Evolutionary conservation across 352 stramenopile genomes (phyloP).

Genomic region (Phytophthora constricta): DNA sequence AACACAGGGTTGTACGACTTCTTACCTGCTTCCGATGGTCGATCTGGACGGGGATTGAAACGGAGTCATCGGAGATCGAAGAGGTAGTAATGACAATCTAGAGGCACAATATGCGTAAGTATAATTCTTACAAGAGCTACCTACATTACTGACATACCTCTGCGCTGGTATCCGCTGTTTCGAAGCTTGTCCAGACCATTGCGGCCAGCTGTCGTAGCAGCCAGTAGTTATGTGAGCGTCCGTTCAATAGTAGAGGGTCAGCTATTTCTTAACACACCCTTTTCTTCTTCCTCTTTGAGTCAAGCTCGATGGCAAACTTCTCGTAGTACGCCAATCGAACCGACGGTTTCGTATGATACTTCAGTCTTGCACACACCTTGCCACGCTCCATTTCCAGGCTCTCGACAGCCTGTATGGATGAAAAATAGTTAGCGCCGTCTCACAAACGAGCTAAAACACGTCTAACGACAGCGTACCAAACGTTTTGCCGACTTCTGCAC

Average conservation of each 20-base stretch:
- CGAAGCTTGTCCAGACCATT: slow-evolving; percentile 71
- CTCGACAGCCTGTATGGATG: slow-evolving; percentile 45
- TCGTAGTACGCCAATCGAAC: slow-evolving; percentile 67
- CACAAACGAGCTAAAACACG: not conserved
- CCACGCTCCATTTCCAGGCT: slow-evolving; percentile 61
- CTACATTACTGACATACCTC: slow-evolving; percentile 43
- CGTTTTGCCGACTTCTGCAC: slow-evolving; percentile 22
- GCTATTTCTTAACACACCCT: slow-evolving; percentile 46
- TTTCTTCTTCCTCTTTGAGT: slow-evolving; percentile 77
- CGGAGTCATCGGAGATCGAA: slow-evolving; percentile 56
- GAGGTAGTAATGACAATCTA: slow-evolving; percentile 66
- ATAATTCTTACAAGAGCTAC: not conserved
- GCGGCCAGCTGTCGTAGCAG: slow-evolving; percentile 48
- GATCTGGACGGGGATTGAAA: slow-evolving; percentile 62
- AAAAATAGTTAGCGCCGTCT: not conserved
- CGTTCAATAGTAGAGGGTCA: not conserved
- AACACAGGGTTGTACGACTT: no score
- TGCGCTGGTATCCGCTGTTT: slow-evolving; percentile 59
- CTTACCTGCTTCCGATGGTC: slow-evolving; percentile 74
- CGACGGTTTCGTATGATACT: slow-evolving; percentile 44
- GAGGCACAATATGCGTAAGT: not conserved
- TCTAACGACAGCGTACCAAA: slow-evolving; percentile 21
- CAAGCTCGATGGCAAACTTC: slow-evolving; percentile 59
- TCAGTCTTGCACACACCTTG: slow-evolving; percentile 67
- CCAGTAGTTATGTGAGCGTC: not conserved